Base-by-base conservation (phyloP, 2,329 filamentous ascomycete species). In the Penicillium hesseltinei region DNA sequence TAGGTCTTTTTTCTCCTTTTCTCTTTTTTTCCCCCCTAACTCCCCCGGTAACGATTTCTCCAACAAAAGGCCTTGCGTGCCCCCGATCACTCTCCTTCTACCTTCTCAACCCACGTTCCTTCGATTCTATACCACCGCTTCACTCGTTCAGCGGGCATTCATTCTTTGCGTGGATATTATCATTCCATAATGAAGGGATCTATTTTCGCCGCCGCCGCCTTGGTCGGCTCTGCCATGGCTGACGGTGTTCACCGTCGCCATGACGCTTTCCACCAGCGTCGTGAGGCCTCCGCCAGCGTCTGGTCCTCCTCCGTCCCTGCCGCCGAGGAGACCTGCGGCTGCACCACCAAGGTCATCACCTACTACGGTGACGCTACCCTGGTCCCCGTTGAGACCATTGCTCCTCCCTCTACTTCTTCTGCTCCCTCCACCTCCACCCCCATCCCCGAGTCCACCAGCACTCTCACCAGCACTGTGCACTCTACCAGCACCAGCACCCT, bases 81-180 rank as follows among this genome's bases (percentile, higher is more conserved):
- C 63, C 63, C 49, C 60, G 56, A 47, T 33, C 39, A 53, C 57
- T 54, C 60, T 66, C 65, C 58, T 60, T 64, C 61, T 42, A 52
- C 47, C 51, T 53, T 56, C 36, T 33, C 54, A 54, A 62, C 54
- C 54, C 45, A 55, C 58, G 48, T 52, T 56, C 58, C 35, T 55
- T 57, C 10, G 40, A 45, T 56, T 43, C 44, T 38, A 42, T 56
- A 73, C 67, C 63, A 75, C 69, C 73, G 72, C 72, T 72, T 75
- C 69, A 77, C 75, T 72, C 90, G 77, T 92, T 93, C 80, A 92
- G 90, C 90, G 89, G 89, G 85, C 88, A 86, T 81, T 90, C 87
- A 78, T 89, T 72, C 88, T 75, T 71, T 59, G 49, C 49, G 60
- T 51, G 59, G 60, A 57, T 54, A 19, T 52, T 51, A 44, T 36